Evolutionary conservation across 176 grass and related monocot genomes (phyloP).

Genomic region (Raddia guianensis): DNA sequence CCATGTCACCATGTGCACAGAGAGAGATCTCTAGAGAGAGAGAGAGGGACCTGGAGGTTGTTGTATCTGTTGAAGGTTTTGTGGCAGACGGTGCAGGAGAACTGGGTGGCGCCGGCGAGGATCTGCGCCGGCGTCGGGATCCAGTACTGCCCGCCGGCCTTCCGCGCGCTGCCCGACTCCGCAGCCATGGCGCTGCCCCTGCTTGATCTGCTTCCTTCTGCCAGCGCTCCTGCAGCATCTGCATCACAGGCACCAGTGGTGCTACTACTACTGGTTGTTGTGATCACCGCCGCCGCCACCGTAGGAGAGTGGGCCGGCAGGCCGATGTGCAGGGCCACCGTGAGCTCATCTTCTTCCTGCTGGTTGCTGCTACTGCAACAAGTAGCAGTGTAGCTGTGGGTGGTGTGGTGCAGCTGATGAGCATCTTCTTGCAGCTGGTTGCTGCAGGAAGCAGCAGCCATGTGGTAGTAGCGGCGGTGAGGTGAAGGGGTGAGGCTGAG

Average conservation of each 20-base stretch:
- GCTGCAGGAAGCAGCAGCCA: not conserved
- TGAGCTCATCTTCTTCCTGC: constrained; percentile 41
- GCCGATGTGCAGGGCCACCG: constrained; percentile 60
- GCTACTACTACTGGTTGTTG: not conserved
- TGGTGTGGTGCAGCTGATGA: not conserved
- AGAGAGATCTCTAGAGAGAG: too few relatives aligned
- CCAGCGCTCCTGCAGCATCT: not conserved
- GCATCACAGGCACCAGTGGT: not conserved
- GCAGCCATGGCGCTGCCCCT: constrained; percentile 3
- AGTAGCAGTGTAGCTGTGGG: not conserved
- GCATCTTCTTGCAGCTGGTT: not conserved
- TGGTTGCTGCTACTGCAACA: not conserved
- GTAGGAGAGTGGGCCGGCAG: constrained; percentile 24
- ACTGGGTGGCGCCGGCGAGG: constrained; percentile 66
- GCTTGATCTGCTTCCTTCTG: not conserved
- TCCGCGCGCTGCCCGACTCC: constrained; percentile 41
- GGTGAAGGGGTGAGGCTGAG: constrained; percentile 43
- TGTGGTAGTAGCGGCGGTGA: not conserved
- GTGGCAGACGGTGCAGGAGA: constrained; percentile 63
- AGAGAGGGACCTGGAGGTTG: constrained; percentile 61
- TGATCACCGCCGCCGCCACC: constrained; percentile 1
- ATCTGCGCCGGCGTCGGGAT: constrained; percentile 68
- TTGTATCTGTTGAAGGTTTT: constrained; percentile 85
- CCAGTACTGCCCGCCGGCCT: constrained; percentile 65
- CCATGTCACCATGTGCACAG: too few relatives aligned